These are phyloP conservation scores for Fusarium sp. DNA, from an alignment of 2,329 filamentous ascomycete species.

Conservation along the genomic window DNA sequence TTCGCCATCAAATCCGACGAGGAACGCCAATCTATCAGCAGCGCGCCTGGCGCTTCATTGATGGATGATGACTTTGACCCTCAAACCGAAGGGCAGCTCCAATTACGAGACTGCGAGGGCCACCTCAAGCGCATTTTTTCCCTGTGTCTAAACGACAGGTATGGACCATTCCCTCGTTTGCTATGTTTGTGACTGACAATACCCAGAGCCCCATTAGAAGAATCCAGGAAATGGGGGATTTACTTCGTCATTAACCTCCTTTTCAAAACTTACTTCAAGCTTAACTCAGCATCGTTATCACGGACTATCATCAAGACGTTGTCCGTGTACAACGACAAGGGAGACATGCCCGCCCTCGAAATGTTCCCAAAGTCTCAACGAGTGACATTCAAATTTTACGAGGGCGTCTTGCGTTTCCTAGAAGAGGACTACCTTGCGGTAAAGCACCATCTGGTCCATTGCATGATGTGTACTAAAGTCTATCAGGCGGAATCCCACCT, in stretches of 20 bases:
- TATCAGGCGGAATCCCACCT: conserved; percentile 81
- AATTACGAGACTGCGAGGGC: conserved; percentile 89
- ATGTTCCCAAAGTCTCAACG: conserved; percentile 89
- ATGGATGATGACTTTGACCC: conserved; percentile 87
- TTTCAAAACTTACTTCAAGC: conserved; percentile 98
- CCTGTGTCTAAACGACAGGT: conserved; percentile 91
- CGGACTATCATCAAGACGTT: conserved; percentile 91
- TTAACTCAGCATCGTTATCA: conserved; percentile 89
- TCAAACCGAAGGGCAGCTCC: conserved; percentile 81
- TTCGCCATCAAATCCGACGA: conserved; percentile 94
- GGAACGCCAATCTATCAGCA: conserved; percentile 60
- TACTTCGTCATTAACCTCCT: conserved; percentile 95
- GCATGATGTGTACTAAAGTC: conserved; percentile 1
- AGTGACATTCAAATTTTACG: conserved; percentile 96
- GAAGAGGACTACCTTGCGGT: conserved; percentile 92
- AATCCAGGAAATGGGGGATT: conserved; percentile 97
- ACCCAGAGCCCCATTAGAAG: conserved; percentile 76
- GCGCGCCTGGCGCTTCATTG: conserved; percentile 53
- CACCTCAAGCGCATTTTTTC: conserved; percentile 94
- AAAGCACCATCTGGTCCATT: conserved; percentile 20
- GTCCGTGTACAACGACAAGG: conserved; percentile 73
- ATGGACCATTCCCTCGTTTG: conserved; percentile 43
- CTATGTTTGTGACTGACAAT: conserved; percentile 4
- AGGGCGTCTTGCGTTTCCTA: conserved; percentile 91
- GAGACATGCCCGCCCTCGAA: conserved; percentile 84